Evolutionary conservation across 306 rosid species (phyloP).

Genomic region (Trifolium repens): DNA sequence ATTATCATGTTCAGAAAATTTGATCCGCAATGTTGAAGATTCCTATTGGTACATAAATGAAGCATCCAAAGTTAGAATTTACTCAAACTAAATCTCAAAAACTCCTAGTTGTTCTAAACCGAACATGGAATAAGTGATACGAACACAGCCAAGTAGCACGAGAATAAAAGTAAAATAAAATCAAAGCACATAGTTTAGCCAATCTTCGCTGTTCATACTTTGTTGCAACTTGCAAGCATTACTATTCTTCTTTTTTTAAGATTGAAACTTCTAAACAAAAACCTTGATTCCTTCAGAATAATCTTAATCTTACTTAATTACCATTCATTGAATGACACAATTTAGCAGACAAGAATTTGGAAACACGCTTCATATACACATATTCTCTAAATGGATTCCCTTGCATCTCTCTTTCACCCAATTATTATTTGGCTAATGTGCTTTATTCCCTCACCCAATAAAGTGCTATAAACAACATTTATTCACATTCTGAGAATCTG

Average conservation of each 20-base stretch:
- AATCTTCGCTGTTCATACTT: background rate
- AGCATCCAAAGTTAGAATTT: conserved; percentile 33
- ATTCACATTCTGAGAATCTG: conserved; percentile 9
- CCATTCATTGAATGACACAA: background rate
- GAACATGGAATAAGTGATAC: background rate
- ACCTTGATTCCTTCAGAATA: background rate
- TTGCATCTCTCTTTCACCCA: conserved; percentile 11
- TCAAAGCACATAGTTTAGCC: background rate
- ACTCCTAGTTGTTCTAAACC: background rate
- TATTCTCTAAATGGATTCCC: conserved; percentile 11
- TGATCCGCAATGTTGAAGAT: conserved; percentile 70
- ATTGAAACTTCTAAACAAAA: background rate
- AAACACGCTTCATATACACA: conserved; percentile 9
- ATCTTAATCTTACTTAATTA: background rate
- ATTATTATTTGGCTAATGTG: conserved; percentile 29
- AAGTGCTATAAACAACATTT: background rate
- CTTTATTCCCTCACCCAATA: conserved; percentile 5
- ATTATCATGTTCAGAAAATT: conserved; percentile 72
- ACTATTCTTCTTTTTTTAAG: background rate
- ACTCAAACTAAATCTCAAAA: conserved; percentile 5
- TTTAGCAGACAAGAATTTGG: conserved; percentile 10
- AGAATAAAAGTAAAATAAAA: background rate
- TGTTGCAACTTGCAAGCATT: conserved; percentile 32
- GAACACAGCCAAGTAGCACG: background rate
- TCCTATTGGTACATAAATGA: conserved; percentile 64